Evolutionary conservation across 208 protist genomes (phyloP).

Genomic region (Leishmania martiniquensis): DNA sequence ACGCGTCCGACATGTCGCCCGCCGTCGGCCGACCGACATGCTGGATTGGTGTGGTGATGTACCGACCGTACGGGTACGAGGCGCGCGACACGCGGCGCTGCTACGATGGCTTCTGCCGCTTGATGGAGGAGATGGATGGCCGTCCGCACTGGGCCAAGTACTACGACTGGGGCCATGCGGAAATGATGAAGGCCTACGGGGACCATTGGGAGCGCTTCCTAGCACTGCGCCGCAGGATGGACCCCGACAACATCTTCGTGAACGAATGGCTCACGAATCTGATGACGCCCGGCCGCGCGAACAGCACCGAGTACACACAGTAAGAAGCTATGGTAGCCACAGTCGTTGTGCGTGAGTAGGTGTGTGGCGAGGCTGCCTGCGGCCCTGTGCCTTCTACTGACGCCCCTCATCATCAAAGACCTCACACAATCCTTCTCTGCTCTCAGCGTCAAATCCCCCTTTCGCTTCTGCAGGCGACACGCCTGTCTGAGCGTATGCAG

Average conservation of each 20-base stretch:
- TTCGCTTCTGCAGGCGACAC: not conserved
- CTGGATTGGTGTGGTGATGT: conserved; percentile 91
- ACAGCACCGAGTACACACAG: conserved; percentile 29
- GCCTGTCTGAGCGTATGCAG: not conserved
- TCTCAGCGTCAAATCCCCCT: not conserved
- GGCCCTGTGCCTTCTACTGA: not conserved
- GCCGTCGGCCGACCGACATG: conserved; percentile 61
- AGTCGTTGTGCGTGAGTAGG: not conserved
- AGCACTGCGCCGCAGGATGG: conserved; percentile 48
- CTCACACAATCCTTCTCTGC: not conserved
- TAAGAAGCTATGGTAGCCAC: not conserved
- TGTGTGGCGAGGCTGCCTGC: not conserved
- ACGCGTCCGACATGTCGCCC: conserved; percentile 65
- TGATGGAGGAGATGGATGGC: conserved; percentile 70
- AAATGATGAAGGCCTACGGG: conserved; percentile 54
- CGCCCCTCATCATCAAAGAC: not conserved
- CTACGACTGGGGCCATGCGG: conserved; percentile 52
- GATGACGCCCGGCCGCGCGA: conserved; percentile 32
- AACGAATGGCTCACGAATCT: conserved; percentile 75
- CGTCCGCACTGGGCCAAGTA: conserved; percentile 88
- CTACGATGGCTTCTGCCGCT: conserved; percentile 62
- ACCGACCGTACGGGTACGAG: conserved; percentile 51
- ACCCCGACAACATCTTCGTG: conserved; percentile 65
- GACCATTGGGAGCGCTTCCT: conserved; percentile 66
- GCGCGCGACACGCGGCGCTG: conserved; percentile 63